These are phyloP conservation scores for Lasiosphaeria ovina DNA, from an alignment of 495 filamentous ascomycete genomes.

Conservation along the genomic window DNA sequence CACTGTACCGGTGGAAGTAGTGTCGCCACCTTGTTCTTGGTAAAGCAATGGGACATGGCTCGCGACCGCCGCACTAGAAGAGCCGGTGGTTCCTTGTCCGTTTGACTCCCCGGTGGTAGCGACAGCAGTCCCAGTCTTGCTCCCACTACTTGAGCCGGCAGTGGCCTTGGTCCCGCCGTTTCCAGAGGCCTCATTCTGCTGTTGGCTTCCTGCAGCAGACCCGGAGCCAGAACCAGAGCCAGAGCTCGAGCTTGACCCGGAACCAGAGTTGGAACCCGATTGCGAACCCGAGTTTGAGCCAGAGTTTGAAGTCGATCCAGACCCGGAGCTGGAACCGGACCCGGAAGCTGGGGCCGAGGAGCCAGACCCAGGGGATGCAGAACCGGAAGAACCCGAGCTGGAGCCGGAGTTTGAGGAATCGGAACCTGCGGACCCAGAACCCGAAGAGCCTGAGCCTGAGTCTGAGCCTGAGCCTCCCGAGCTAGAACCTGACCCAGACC, in stretches of 20 bases:
- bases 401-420: background rate
- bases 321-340: background rate
- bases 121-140: background rate
- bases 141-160: background rate
- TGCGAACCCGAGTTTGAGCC: background rate
- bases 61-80: background rate
- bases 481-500: constrained; percentile 8
- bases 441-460: constrained; percentile 3
- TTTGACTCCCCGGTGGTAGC: background rate
- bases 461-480: constrained; percentile 4
- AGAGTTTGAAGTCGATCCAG: background rate
- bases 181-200: background rate
- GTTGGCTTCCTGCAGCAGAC: background rate
- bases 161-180: background rate
- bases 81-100: background rate
- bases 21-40: background rate
- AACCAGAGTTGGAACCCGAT: background rate
- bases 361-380: background rate
- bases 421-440: background rate
- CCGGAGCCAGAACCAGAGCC: background rate
- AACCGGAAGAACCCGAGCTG: constrained; percentile 1
- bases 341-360: background rate
- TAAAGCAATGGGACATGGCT: background rate
- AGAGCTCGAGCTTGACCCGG: background rate
- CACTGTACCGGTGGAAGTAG: background rate